A percentile compares a stretch with the other conserved stretches of the same genome.
Evolutionary conservation across 768 basidiomycete species (phyloP).

Genomic region (Naganishia vaughanmartiniae): DNA sequence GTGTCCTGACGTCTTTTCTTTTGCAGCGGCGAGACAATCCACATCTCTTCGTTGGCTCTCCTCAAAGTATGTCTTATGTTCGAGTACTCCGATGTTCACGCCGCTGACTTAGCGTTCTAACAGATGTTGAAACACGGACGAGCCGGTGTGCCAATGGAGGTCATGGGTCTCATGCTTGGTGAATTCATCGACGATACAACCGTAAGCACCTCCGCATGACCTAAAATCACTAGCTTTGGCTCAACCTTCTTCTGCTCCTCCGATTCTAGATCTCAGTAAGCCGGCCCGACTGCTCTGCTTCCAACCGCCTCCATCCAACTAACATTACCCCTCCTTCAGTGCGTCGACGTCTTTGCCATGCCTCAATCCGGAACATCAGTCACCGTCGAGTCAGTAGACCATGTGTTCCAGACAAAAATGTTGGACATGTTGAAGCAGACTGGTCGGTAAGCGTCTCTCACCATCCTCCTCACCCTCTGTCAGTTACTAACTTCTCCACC

Average conservation of each 20-base stretch:
- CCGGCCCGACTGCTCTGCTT: not conserved
- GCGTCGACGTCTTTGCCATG: constrained; percentile 97
- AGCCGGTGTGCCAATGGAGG: constrained; percentile 96
- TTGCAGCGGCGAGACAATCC: constrained; percentile 61
- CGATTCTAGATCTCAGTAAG: not conserved
- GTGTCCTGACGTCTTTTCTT: not conserved
- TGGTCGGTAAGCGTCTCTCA: constrained; percentile 57
- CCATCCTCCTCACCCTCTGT: not conserved
- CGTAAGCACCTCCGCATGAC: constrained; percentile 38
- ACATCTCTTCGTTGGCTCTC: constrained; percentile 94
- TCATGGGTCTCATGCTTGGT: constrained; percentile 90
- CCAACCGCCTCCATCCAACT: not conserved
- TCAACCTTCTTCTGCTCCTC: not conserved
- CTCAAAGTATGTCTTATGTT: constrained; percentile 68
- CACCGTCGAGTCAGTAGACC: constrained; percentile 95
- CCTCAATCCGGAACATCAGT: constrained; percentile 97
- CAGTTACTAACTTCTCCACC: not conserved
- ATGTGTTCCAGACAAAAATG: constrained; percentile 98
- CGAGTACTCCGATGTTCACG: not conserved
- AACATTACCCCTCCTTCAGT: constrained; percentile 56
- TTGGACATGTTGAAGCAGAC: constrained; percentile 99
- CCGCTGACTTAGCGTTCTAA: constrained; percentile 19
- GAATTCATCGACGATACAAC: constrained; percentile 93
- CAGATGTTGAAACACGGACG: constrained; percentile 99
- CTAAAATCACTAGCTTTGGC: constrained; percentile 19